phyloP scores from a whole-genome alignment of 2,329 filamentous ascomycete species.

The Aspergillus tanneri region DNA sequence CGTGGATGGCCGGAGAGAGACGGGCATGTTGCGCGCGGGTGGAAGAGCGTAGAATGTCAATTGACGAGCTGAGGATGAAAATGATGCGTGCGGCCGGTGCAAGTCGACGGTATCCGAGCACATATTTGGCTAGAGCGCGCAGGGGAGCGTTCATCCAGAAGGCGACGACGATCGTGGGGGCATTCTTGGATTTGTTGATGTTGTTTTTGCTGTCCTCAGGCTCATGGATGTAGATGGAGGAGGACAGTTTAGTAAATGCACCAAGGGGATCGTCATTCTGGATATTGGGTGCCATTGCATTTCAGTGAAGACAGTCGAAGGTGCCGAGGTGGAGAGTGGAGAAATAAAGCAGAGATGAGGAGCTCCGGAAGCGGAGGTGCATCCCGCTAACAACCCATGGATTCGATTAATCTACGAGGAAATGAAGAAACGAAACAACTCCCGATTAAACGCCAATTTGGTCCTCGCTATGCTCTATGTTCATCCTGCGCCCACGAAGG shows the following conservation, averaged over 20 bases:
- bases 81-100: slow-evolving; percentile 46
- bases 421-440: slow-evolving; percentile 2
- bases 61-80: slow-evolving; percentile 39
- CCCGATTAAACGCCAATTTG: slow-evolving; percentile 24
- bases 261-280: slow-evolving; percentile 20
- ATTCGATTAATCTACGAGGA: not conserved
- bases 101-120: slow-evolving; percentile 44
- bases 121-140: slow-evolving; percentile 50
- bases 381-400: not conserved
- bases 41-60: slow-evolving; percentile 34
- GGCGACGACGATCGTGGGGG: slow-evolving; percentile 45
- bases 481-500: slow-evolving; percentile 1
- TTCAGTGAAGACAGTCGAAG: not conserved
- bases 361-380: too few species aligned
- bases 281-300: slow-evolving; percentile 11
- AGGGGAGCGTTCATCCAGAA: slow-evolving; percentile 51
- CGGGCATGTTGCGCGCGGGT: slow-evolving; percentile 27
- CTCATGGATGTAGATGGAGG: slow-evolving; percentile 42
- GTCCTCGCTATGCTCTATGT: slow-evolving; percentile 28
- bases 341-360: too few species aligned
- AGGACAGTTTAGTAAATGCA: slow-evolving; percentile 38
- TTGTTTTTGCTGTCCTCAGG: slow-evolving; percentile 19
- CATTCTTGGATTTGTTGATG: slow-evolving; percentile 6
- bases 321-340: not conserved
- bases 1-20: slow-evolving; percentile 37